phyloP scores from a whole-genome alignment of 768 basidiomycete species.

The Gautieria morchelliformis region DNA sequence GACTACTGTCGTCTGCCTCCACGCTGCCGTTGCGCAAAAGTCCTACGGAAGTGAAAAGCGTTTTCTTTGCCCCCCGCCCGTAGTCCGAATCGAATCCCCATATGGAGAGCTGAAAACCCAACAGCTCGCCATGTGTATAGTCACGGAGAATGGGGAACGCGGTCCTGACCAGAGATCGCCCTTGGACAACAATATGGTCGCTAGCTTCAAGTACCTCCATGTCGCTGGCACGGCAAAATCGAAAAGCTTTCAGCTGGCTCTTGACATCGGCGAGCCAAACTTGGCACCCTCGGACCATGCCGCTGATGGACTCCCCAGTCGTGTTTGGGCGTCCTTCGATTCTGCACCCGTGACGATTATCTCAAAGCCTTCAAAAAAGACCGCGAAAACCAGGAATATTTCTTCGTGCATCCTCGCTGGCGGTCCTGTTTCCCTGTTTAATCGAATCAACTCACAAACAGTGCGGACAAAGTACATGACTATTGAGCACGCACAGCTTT shows the following conservation, averaged over 20 bases:
- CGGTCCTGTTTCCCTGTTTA: constrained; percentile 87
- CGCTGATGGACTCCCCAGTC: constrained; percentile 35
- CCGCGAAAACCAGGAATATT: constrained; percentile 88
- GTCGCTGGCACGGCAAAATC: constrained; percentile 83
- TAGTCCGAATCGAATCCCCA: constrained; percentile 87
- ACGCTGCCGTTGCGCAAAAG: constrained; percentile 92
- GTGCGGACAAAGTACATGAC: constrained; percentile 98
- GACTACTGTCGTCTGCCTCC: constrained; percentile 85
- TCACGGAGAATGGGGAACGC: constrained; percentile 74
- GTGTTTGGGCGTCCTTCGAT: constrained; percentile 85
- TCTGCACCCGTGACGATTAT: constrained; percentile 91
- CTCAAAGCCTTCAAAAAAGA: constrained; percentile 96
- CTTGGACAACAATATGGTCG: constrained; percentile 74
- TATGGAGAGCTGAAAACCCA: constrained; percentile 76
- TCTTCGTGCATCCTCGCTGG: constrained; percentile 84
- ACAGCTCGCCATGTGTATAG: constrained; percentile 77
- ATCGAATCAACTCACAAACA: constrained; percentile 93
- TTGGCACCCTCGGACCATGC: constrained; percentile 35
- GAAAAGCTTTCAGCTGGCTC: constrained; percentile 79
- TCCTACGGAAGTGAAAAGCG: constrained; percentile 94
- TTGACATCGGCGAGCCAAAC: constrained; percentile 68
- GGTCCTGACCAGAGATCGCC: constrained; percentile 79
- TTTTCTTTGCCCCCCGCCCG: constrained; percentile 86
- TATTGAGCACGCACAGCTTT: constrained; percentile 71
- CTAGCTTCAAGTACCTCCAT: constrained; percentile 87